Evolutionary conservation across 2,329 filamentous ascomycete species (phyloP).

Genomic region (Bipolaris oryzae): DNA sequence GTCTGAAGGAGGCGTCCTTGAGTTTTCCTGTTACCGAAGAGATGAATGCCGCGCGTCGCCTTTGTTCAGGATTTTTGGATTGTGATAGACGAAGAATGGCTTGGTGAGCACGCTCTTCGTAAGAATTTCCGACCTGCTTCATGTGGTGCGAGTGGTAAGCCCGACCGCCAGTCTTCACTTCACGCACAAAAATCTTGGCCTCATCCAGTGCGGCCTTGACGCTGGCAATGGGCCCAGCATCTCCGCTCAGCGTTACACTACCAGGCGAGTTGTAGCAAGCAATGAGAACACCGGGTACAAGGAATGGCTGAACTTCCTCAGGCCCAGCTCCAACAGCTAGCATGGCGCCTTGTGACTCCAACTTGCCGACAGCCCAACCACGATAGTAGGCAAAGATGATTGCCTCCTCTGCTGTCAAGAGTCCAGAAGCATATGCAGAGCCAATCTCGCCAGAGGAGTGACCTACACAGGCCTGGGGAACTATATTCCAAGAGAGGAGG

Average conservation of each 20-base stretch:
- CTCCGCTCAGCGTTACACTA: slow-evolving; percentile 32
- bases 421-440: slow-evolving; percentile 29
- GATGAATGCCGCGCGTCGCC: too few relatives aligned
- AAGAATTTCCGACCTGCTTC: slow-evolving; percentile 18
- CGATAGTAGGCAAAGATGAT: slow-evolving; percentile 29
- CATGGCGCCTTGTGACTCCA: slow-evolving; percentile 27
- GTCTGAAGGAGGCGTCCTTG: too few relatives aligned
- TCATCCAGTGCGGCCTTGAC: background rate
- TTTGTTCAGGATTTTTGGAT: too few relatives aligned
- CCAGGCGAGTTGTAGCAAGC: slow-evolving; percentile 34
- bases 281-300: slow-evolving; percentile 6
- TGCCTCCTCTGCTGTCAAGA: slow-evolving; percentile 23
- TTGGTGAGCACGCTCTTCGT: slow-evolving; percentile 5
- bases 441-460: slow-evolving; percentile 40
- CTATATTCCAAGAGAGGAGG: slow-evolving; percentile 16
- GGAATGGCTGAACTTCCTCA: background rate
- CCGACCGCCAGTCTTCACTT: slow-evolving; percentile 17
- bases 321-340: slow-evolving; percentile 29
- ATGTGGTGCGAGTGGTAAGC: slow-evolving; percentile 42
- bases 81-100: too few relatives aligned
- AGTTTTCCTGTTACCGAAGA: too few relatives aligned
- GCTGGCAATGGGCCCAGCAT: slow-evolving; percentile 25
- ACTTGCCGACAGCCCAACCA: slow-evolving; percentile 13
- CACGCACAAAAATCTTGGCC: slow-evolving; percentile 14
- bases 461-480: slow-evolving; percentile 15